Base-by-base conservation (phyloP, 208 protist genomes). In the Zelonia costaricensis region DNA sequence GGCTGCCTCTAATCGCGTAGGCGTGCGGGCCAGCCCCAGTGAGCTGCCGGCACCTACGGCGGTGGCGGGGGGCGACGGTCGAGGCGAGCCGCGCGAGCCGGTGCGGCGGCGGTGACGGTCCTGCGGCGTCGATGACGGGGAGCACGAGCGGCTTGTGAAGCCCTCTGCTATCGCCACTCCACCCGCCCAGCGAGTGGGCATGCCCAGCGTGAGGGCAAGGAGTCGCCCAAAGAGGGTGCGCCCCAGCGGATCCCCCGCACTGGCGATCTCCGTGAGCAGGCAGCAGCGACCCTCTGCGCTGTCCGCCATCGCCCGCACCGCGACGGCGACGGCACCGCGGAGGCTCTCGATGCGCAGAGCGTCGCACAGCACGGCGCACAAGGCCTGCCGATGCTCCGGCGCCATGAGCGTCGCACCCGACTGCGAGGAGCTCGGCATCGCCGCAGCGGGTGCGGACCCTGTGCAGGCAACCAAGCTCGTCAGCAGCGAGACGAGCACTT, bases 211-310 rank as follows among this genome's bases (percentile, higher is more conserved):
- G 30, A 88, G 36, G 3, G 65, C 73, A 22, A 93, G 47, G 10
- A 90, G 55, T 42, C 86, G 80, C 5, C 86, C 86, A 62, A 93
- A 93, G 47, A 70, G 61, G n/a, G 63, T 86, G 4, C 86, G 86
- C 3, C 70, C 58, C 20, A 86, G 54, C 8, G 83, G 80, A 22
- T 90, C 83, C 1, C 83, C 82, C 1, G 70, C 47, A 27, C 48
- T 51, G 25, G 54, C 58, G 10, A 87, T 84, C 45, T 93, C 87
- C 4, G 81, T 69, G 35, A 93, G 59, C 18, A 93, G 57, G 55
- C 64, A 80, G 16, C 62, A 68, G 25, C 79, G 72, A 3, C 87
- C 87, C 49, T 86, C 76, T 4, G 35, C 43, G 22, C 76, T 91
- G 8, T 47, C 40, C 7, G 67, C 61, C 52, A 88, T 62, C 23